phyloP scores from a whole-genome alignment of 305 asterid species.

The Rubia balearica region DNA sequence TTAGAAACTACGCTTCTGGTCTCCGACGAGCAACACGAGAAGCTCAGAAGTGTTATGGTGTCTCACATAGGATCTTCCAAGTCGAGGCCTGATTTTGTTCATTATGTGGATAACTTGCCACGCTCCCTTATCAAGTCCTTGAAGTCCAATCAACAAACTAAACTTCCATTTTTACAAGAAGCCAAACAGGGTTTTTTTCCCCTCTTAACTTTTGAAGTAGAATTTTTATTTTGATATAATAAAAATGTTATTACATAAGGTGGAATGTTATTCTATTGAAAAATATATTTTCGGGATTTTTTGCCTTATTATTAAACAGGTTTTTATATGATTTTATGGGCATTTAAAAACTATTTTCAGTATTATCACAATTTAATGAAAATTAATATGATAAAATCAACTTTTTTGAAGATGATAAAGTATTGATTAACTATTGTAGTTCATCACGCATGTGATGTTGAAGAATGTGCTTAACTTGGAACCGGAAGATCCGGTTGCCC shows the following conservation, averaged over 20 bases:
- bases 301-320: not conserved
- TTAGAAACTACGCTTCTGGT: constrained; percentile 47
- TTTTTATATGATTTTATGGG: not conserved
- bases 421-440: constrained; percentile 30
- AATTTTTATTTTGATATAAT: too few relatives aligned
- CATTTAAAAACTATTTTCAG: too few relatives aligned
- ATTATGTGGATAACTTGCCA: constrained; percentile 27
- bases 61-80: constrained; percentile 42
- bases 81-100: constrained; percentile 31
- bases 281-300: too few relatives aligned
- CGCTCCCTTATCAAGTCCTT: constrained; percentile 30
- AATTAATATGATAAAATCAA: too few relatives aligned
- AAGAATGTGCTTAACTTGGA: constrained; percentile 49
- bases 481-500: constrained; percentile 49
- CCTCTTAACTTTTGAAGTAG: not conserved
- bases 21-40: constrained; percentile 49
- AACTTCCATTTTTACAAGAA: constrained; percentile 37
- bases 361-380: too few relatives aligned
- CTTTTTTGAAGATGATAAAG: not conserved
- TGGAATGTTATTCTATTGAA: too few relatives aligned
- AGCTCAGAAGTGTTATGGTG: constrained; percentile 36
- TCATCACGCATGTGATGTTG: constrained; percentile 54
- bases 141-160: constrained; percentile 19
- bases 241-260: too few relatives aligned
- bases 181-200: constrained; percentile 43